Percentiles rank a stretch among this genome's conserved stretches.
Evolutionary conservation across 192 early-diverging fungal genomes (phyloP).

Genomic region (Rhizophagus prolifer): DNA sequence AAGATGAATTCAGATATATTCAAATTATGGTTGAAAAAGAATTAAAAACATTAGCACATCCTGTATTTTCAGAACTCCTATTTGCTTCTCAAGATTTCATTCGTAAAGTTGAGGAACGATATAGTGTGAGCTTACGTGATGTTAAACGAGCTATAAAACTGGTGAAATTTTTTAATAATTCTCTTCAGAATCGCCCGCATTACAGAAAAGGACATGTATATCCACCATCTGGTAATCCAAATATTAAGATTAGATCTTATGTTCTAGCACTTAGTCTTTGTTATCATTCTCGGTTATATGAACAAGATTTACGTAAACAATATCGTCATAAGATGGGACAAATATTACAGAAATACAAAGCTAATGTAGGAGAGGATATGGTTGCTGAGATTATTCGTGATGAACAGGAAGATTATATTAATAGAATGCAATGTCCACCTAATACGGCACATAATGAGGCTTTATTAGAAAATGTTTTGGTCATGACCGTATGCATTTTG

Average conservation of each 20-base stretch:
- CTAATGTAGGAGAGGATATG: background rate
- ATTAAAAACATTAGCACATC: background rate
- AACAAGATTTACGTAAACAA: too few relatives aligned
- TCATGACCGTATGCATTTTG: slow-evolving; percentile 29
- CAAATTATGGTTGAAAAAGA: too few relatives aligned
- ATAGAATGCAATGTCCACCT: background rate
- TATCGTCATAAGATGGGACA: background rate
- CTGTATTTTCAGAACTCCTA: background rate
- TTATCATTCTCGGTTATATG: too few relatives aligned
- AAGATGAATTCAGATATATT: background rate
- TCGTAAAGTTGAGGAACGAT: slow-evolving; percentile 2
- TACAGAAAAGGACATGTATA: too few relatives aligned
- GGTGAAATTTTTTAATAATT: too few relatives aligned
- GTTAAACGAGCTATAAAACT: slow-evolving; percentile 19
- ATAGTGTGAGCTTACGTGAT: slow-evolving; percentile 28
- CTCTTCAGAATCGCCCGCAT: too few relatives aligned
- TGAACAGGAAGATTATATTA: slow-evolving; percentile 23
- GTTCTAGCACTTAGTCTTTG: slow-evolving; percentile 18
- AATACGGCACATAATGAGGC: slow-evolving; percentile 2
- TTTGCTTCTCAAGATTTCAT: slow-evolving; percentile 26
- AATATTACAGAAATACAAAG: background rate
- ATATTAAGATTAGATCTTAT: background rate
- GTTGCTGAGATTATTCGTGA: background rate
- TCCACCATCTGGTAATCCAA: background rate
- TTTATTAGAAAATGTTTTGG: slow-evolving; percentile 9